Evolutionary conservation across 768 basidiomycete species (phyloP), one percentile per base, ranked within the genome.

Genomic region (Lactarius trivialis): DNA sequence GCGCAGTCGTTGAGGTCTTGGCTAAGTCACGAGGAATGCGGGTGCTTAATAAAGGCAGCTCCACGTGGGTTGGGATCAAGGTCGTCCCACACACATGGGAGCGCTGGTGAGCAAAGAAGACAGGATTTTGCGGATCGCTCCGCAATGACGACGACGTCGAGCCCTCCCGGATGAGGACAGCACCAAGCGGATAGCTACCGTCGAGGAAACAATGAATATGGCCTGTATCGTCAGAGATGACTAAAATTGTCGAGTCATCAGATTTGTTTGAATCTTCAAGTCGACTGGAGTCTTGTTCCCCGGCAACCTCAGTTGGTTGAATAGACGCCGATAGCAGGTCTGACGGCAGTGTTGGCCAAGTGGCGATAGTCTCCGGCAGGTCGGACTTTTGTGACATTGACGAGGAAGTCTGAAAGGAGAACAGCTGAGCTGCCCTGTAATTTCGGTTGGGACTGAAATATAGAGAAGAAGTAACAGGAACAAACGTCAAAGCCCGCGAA

Each of bases 361-460:
- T 70, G 24, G 77, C 76, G 56, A 93, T 87, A 41, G 83, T 73
- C 49, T 78, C 73, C n/a, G 89, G 89, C 21, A 81, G 71, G 7
- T 75, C 72, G 26, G 77, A 72, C 67, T 79, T 79, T 48, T 74
- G 72, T 30, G 71, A 71, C 34, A 77, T 81, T 15, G 81, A 82
- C 59, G 85, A 82, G 11, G 83, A 81, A 41, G 84, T 85, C 74
- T 90, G 86, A 70, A 91, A 91, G 43, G 88, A 86, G 71, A 93
- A 93, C 43, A 92, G 74, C 74, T 91, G 86, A 58, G 85, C 85
- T 8, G 86, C 85, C 60, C 91, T 92, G 34, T 52, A 71, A 45
- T 11, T 32, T 6, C 11, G 7, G 36, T 60, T 65, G 48, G 60
- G 54, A 56, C 37, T 43, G 54, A 34, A 14, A 41, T 60, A 60